These are phyloP conservation scores for Eimeria sp. DNA, from an alignment of 169 alveolate species.

Conservation along the genomic window DNA sequence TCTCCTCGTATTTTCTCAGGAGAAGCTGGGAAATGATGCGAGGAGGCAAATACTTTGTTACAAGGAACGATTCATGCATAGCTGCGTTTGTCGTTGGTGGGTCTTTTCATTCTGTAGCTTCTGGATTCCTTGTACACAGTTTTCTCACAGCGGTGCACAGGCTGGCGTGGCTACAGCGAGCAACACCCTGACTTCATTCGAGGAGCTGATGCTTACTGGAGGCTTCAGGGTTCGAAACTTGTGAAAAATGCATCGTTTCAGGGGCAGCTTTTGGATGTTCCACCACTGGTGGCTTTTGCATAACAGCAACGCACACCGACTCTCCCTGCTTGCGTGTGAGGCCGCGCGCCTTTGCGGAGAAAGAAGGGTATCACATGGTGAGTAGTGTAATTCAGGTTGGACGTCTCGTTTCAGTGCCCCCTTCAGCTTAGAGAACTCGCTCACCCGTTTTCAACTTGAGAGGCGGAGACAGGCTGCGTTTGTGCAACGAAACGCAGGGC, in stretches of 20 bases:
- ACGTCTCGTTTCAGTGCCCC: background rate
- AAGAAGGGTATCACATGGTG: constrained; percentile 85
- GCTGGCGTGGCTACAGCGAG: background rate
- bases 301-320: constrained; percentile 97
- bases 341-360: constrained; percentile 93
- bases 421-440: background rate
- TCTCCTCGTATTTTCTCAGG: constrained; percentile 11
- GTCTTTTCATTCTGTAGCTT: background rate
- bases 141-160: background rate
- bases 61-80: constrained; percentile 93
- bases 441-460: background rate
- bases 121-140: background rate
- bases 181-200: background rate
- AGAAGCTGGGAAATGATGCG: constrained; percentile 80
- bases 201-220: background rate
- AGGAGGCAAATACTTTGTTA: constrained; percentile 93
- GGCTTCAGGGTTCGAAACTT: background rate
- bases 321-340: constrained; percentile 97
- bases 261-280: background rate
- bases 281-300: constrained; percentile 88
- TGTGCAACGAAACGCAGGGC: constrained; percentile 85
- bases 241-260: background rate
- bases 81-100: constrained; percentile 95
- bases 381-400: background rate
- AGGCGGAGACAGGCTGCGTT: background rate